These are phyloP conservation scores for Mortierella sp. DNA, from an alignment of 371 early-diverging fungal genomes.

Conservation along the genomic window DNA sequence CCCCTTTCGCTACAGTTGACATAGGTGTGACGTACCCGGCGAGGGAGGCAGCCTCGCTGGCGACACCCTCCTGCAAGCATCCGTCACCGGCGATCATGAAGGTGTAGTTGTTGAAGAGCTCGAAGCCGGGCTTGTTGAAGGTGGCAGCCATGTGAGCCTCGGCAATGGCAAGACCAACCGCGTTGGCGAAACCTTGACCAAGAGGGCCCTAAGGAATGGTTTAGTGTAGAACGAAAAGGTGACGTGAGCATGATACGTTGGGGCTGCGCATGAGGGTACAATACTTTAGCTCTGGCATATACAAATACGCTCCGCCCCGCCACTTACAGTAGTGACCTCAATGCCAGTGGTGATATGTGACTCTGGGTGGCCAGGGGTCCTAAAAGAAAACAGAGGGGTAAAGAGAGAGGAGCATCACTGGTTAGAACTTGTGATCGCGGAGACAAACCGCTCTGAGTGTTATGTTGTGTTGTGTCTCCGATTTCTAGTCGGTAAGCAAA, in stretches of 20 bases:
- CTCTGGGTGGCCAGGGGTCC: constrained; percentile 98
- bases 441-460: background rate
- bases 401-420: background rate
- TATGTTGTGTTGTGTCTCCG: background rate
- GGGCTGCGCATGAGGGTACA: background rate
- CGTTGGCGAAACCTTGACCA: constrained; percentile 98
- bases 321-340: constrained; percentile 92
- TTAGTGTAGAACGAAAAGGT: background rate
- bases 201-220: constrained; percentile 85
- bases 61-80: constrained; percentile 99
- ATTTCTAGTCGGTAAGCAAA: background rate
- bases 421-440: background rate
- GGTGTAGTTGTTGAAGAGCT: constrained; percentile 88
- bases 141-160: constrained; percentile 90
- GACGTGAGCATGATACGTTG: background rate
- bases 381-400: constrained; percentile 43
- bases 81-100: constrained; percentile 98
- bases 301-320: background rate
- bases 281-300: background rate
- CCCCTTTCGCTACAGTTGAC: background rate
- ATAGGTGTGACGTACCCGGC: constrained; percentile 83
- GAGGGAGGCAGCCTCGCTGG: constrained; percentile 97
- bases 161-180: constrained; percentile 98
- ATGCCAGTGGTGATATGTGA: constrained; percentile 88
- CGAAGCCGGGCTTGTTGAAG: constrained; percentile 91